Evolutionary conservation across 192 early-diverging fungal species (phyloP), one percentile per base, ranked within the genome.

Genomic region (Coemansia sp.): DNA sequence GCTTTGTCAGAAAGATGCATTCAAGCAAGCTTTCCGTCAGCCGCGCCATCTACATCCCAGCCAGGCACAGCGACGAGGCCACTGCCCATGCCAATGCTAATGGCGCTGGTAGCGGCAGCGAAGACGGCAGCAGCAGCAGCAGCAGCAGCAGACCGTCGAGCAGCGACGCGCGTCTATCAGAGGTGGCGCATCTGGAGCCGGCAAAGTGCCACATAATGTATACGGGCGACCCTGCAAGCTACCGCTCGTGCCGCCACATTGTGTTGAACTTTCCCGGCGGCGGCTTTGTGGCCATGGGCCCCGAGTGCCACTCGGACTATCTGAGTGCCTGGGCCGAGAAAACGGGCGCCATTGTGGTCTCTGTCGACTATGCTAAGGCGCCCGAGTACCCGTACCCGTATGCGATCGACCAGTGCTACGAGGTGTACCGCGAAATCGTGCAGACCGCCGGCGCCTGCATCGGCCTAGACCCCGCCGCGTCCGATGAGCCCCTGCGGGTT

Each of bases 361-460:
- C 83, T 46, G 76, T 98, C 36, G 83, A 98, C 55, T 98, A 98
- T 48, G 90, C 87, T 43, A 98, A 98, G 66, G 91, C 92, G 6
- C 95, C 93, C 28, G 95, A 96, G 67, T 83, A 81, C 43, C 95
- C 95, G n/a, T 98, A 90, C 56, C 95, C 95, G 1, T 89, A 81
- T 41, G 90, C 86, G 0, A 60, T 95, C 18, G 85, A 95, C 46
- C 91, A 98, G 58, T 93, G 90, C 60, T 95, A 90, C 70, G 93
- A 92, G 53, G 80, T 89, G 13, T 98, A 95, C 72, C 59, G 70
- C 10, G 46, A 64, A 25, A 80, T 98, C 20, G 69, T 87, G 1
- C 83, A 87, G 50, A 85, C 82, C 37, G 87, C 85, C 46, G 95
- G 92, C 22, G 79, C 63, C 10, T 78, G 78, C 22, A 76, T 98